Evolutionary conservation across 306 rosid species (phyloP).

Genomic region (Lathyrus sativus): DNA sequence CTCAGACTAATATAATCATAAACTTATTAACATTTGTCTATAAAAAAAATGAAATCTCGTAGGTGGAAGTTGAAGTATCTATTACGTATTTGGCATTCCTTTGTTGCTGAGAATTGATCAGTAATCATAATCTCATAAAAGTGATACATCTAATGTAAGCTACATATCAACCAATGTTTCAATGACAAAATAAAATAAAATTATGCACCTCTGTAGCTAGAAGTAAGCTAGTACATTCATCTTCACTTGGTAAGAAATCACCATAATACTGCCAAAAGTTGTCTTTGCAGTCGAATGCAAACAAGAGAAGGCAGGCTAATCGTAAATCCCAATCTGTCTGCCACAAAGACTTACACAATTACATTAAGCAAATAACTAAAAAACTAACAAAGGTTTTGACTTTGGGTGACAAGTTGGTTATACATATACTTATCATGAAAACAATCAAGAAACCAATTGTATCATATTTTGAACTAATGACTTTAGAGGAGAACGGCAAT

Average conservation of each 20-base stretch:
- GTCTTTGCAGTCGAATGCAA: constrained; percentile 70
- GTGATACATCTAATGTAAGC: constrained; percentile 1
- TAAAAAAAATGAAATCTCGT: constrained; percentile 14
- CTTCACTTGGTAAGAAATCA: constrained; percentile 85
- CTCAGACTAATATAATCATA: too few species aligned
- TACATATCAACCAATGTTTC: constrained; percentile 4
- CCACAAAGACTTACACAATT: constrained; percentile 51
- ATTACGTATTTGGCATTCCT: background rate
- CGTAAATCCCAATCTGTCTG: constrained; percentile 99
- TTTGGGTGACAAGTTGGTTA: background rate
- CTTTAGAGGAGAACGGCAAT: constrained; percentile 25
- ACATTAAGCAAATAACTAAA: constrained; percentile 34
- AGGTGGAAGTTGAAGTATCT: constrained; percentile 34
- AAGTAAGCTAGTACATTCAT: constrained; percentile 89
- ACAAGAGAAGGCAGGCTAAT: constrained; percentile 90
- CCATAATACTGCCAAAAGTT: constrained; percentile 96
- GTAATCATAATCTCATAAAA: constrained; percentile 16
- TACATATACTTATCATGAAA: constrained; percentile 1
- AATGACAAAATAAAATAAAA: background rate
- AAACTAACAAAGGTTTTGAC: background rate
- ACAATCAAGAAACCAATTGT: constrained; percentile 16
- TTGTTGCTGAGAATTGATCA: background rate
- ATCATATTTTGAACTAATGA: constrained; percentile 19
- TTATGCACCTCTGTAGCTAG: constrained; percentile 78
- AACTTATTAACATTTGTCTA: too few species aligned